Base-by-base conservation (phyloP, 768 basidiomycete species). In the Hypholoma fasciculare region DNA sequence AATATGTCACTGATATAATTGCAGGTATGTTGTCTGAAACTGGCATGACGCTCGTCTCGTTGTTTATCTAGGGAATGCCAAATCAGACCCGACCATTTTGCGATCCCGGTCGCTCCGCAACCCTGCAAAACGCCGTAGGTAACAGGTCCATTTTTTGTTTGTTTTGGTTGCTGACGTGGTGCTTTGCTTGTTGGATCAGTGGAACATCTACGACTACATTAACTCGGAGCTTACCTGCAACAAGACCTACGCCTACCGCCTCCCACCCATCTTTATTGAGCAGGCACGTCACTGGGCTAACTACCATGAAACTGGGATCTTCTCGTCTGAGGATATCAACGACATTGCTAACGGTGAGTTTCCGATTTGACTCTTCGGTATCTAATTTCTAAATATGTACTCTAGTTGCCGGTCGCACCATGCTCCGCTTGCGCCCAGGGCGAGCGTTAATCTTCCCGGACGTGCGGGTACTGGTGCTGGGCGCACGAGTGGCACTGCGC, bases 161-260 rank as follows among this genome's bases (percentile, higher is more conserved):
- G 7, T 8, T 49, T 12, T n/a, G n/a, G n/a, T 23, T 49, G 23
- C 9, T 14, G 26, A 49, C 13, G 26, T 23, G 20, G 1, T 14
- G 1, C 23, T 9, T 11, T 17, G 17, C 4, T 23, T 37, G 17
- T n/a, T 58, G 40, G 58, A 66, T 1, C 62, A 91, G 89, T 92
- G 87, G 83, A 92, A 93, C 68, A 77, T 93, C 65, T 89, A 78
- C 72, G 90, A 93, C 74, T 94, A 81, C 72, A 76, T 94, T 67
- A 86, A 85, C 76, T 82, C 89, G 16, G 78, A 92, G 69, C 78
- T 89, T 62, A 80, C 78, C 50, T 89, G 95, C 80, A 94, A 95
- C 81, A 85, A 83, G 75, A 88, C 88, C 27, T 94, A 87, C 61
- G 87, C 88, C 2, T 81, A 86, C 73, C 85, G 87, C 63, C 85